Conservation (phyloP, 768 basidiomycete species). For the Paxillus ammoniavirescens region DNA sequence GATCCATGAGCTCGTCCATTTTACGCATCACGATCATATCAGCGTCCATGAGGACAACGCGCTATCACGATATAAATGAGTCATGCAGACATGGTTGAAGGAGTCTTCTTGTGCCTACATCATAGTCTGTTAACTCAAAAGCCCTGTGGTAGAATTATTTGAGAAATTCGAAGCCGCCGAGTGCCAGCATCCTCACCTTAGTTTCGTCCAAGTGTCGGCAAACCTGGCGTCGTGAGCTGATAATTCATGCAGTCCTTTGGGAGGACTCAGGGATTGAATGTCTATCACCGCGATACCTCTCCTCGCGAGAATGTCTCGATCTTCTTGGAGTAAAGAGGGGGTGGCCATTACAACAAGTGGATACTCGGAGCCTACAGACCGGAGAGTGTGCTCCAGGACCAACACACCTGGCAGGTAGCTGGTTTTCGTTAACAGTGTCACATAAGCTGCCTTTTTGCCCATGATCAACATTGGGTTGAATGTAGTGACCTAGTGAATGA, state of each 20-base stretch:
- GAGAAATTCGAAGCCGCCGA: slow-evolving; percentile 20
- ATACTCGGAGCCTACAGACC: slow-evolving; percentile 57
- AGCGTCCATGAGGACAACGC: slow-evolving; percentile 78
- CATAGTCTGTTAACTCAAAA: slow-evolving; percentile 68
- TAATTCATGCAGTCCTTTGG: slow-evolving; percentile 37
- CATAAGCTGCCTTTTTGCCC: slow-evolving; percentile 56
- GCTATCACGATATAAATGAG: slow-evolving; percentile 37
- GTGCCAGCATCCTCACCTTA: slow-evolving; percentile 35
- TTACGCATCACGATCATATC: slow-evolving; percentile 85
- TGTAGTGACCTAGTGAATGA: background rate
- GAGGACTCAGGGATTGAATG: slow-evolving; percentile 59
- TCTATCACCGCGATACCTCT: slow-evolving; percentile 55
- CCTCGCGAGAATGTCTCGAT: slow-evolving; percentile 48
- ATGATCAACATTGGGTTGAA: slow-evolving; percentile 16
- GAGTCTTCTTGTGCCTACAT: slow-evolving; percentile 41
- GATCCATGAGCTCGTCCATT: slow-evolving; percentile 73
- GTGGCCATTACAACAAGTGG: slow-evolving; percentile 82
- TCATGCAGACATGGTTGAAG: background rate
- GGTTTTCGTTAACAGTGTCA: slow-evolving; percentile 72
- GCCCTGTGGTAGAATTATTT: slow-evolving; percentile 29
- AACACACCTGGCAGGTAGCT: slow-evolving; percentile 58
- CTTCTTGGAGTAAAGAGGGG: slow-evolving; percentile 48
- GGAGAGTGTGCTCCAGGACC: slow-evolving; percentile 51
- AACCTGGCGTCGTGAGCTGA: slow-evolving; percentile 46
- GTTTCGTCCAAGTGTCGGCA: slow-evolving; percentile 65